These are phyloP conservation scores for Paramecium pentaurelia DNA, from an alignment of 73 alveolate genomes.

Conservation along the genomic window DNA sequence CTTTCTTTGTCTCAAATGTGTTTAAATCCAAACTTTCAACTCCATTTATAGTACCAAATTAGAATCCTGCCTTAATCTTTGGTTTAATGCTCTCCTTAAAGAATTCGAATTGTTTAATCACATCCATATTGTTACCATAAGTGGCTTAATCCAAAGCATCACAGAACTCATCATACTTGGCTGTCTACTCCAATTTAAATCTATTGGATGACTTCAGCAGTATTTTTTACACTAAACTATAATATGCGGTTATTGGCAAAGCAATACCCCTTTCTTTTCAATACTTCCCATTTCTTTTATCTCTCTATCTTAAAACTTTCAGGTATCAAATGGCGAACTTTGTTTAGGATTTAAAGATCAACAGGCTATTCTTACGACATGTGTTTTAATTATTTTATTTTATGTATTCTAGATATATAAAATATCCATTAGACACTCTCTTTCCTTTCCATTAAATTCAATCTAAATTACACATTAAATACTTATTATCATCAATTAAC, in stretches of 20 bases:
- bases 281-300: constrained; percentile 3
- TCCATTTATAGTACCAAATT: background rate
- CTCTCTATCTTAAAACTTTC: background rate
- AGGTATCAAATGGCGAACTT: background rate
- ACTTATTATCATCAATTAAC: background rate
- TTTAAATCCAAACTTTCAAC: background rate
- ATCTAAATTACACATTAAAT: background rate
- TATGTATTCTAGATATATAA: background rate
- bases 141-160: background rate
- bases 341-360: background rate
- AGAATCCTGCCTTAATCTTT: background rate
- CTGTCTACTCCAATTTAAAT: background rate
- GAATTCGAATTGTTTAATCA: background rate
- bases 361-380: background rate
- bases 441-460: background rate
- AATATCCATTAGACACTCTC: background rate
- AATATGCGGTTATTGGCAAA: background rate
- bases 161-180: background rate
- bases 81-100: background rate
- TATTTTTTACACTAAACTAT: background rate
- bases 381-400: background rate
- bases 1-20: background rate
- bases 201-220: constrained; percentile 15
- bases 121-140: background rate
- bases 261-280: background rate